Base-by-base conservation (phyloP, 345 rosid genomes). In the rapeseed (Brassica napus) region DNA sequence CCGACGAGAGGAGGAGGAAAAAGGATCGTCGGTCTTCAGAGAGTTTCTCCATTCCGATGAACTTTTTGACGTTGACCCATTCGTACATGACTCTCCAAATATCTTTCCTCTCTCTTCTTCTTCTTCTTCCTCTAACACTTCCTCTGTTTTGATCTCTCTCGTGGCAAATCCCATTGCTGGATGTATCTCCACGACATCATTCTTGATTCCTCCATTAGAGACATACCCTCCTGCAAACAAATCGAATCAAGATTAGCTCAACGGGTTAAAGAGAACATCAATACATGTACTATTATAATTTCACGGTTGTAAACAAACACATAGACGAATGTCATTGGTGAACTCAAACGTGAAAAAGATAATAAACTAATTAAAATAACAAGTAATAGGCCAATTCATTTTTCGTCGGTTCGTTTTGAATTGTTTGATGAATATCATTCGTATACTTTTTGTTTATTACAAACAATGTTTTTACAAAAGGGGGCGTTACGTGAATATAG, bases 31-130 rank as follows among this genome's bases (percentile, higher is more conserved):
- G 1, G 88, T 88, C 11, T 88, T 91, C 11, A 91, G 85, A 23
- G 98, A 95, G 88, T 97, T 90, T 79, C 97, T 87, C 99, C 99
- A 96, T 49, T 96, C 98, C 18, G 99, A 90, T 12, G 99, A 96
- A 85, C 98, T 96, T 88, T 93, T 96, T 0, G 99, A 96, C 26
- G 99, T 96, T 2, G 99, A 96, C 3, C 94, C 99, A 8, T 83
- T 82, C 0, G 98, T 96, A 70, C 86, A 90, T 9, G 97, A 90
- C 44, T 93, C 98, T 7, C 98, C 97, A 5, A 81, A 96, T 68
- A 88, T 88, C 75, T 84, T 87, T 69, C 83, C 92, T 34, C 81
- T 83, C 26, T 82, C 87, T 63, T 86, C 84, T 28, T 84, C 79
- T 44, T 81, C 97, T 7, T 81, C 76, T 31, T 68, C 83, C 49